A percentile compares a stretch with the other conserved stretches of the same genome.
Conservation (phyloP, 1,284 basidiomycete genomes). For the Marasmius sp. region DNA sequence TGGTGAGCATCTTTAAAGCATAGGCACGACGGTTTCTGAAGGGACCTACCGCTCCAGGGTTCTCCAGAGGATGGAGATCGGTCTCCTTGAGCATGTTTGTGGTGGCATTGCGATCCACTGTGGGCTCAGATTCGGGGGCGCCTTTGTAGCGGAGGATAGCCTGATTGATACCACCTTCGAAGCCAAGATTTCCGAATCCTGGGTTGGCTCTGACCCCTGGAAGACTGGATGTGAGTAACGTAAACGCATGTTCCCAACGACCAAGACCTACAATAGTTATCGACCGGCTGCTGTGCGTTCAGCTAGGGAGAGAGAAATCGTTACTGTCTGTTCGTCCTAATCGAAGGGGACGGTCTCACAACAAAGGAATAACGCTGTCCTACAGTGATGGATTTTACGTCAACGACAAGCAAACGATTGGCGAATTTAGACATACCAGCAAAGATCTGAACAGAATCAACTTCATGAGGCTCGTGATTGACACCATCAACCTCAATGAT, state of each 20-base stretch:
- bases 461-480: neutral
- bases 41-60: conserved; percentile 18
- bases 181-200: conserved; percentile 28
- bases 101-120: conserved; percentile 13
- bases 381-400: conserved; percentile 5
- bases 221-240: neutral
- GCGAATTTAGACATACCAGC: neutral
- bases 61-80: conserved; percentile 21
- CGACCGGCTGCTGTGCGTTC: conserved; percentile 30
- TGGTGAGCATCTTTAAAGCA: neutral
- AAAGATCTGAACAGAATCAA: neutral
- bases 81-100: conserved; percentile 22
- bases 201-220: conserved; percentile 42
- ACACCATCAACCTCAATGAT: neutral
- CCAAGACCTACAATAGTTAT: conserved; percentile 31
- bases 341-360: conserved; percentile 12
- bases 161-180: conserved; percentile 34
- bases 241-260: neutral
- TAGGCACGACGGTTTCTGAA: neutral
- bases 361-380: conserved; percentile 40
- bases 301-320: conserved; percentile 14
- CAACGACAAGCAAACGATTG: neutral
- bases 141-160: conserved; percentile 44
- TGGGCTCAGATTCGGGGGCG: conserved; percentile 33
- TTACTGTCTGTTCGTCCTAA: neutral